Base-by-base conservation (phyloP, 768 basidiomycete species). In the Mycena epipterygia region DNA sequence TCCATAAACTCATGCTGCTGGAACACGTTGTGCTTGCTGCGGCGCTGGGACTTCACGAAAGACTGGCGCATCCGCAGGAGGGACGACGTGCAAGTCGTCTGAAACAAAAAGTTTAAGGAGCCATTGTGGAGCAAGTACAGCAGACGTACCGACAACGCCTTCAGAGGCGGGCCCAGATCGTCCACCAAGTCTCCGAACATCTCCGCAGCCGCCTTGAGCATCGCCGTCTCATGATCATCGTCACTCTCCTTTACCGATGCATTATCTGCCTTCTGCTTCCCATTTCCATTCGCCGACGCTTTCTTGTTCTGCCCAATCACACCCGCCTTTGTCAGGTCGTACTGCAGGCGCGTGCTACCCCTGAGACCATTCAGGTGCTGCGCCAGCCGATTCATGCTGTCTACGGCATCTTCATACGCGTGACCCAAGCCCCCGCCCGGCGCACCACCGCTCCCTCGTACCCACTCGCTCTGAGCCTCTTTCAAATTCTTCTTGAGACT, bases 351-450 rank as follows among this genome's bases (percentile, higher is more conserved):
- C 9, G 93, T 95, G 1, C 96, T 94, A 66, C 93, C 91, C 53
- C 97, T 83, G 67, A 99, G 83, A 29, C 97, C 96, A 64, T 93
- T 96, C 42, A 99, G 81, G 82, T 99, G 97, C 77, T 99, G 97
- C 1, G 95, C 98, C 6, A 99, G 88, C 21, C 96, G 85, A 68
- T 94, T 97, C 75, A 99, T 84, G 75, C 92, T 92, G 68, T 91
- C 91, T 14, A 98, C 93, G 0, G 94, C 93, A 70, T 96, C 95
- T 71, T 94, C 93, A 67, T 97, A 97, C 0, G 93, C 91, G 61
- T 84, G 83, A 13, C 64, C 73, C 51, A 73, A 57, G 11, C 57
- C 73, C 30, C 70, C 74, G 25, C 75, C 79, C n/a, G 78, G 71
- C n/a, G 65, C 60, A 35, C 75, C 76, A 23, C 75, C 73, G 21